Base-by-base conservation (phyloP, 2,329 filamentous ascomycete species). In the Penicillium frequentans region DNA sequence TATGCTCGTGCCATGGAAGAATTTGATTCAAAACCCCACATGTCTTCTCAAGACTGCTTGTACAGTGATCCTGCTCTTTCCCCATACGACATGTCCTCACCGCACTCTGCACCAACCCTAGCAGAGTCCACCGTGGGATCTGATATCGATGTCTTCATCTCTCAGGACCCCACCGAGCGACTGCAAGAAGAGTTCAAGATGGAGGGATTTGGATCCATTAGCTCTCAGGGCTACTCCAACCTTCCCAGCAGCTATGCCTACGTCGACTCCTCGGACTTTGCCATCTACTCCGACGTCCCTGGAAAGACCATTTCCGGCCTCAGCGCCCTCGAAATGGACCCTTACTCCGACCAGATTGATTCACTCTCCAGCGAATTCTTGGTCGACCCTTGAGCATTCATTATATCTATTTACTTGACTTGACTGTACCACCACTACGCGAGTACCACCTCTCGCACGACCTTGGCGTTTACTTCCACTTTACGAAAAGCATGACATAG, bases 131-230 rank as follows among this genome's bases (percentile, higher is more conserved):
- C 72, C 0, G 64, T 70, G 10, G 70, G 69, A 21, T 72, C 73
- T 1, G 73, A 76, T 33, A 70, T 78, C 19, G 75, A 77, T 57
- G 68, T 77, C 19, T 77, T 77, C 57, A 75, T 75, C 55, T 72
- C 67, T 43, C 70, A 73, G 57, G 71, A 73, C 50, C 56, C 68
- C 24, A 64, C 68, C 13, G 48, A 65, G 54, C 46, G 63, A 46
- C n/a, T 71, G 65, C 54, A 65, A 58, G 65, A 71, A 45, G 70
- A 73, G 19, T 69, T 75, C 24, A 64, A 66, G 14, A 56, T 76
- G 21, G 66, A 66, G 19, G 66, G 67, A 16, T 49, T 49, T n/a
- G 46, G 26, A 16, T 50, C 37, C 35, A 50, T 50, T 14, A 27
- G 23, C 14, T 42, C 33, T 23, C 59, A 68, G 10, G 64, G 68